These are phyloP conservation scores for Trifolium pratense DNA, from an alignment of 306 rosid species.

Conservation along the genomic window DNA sequence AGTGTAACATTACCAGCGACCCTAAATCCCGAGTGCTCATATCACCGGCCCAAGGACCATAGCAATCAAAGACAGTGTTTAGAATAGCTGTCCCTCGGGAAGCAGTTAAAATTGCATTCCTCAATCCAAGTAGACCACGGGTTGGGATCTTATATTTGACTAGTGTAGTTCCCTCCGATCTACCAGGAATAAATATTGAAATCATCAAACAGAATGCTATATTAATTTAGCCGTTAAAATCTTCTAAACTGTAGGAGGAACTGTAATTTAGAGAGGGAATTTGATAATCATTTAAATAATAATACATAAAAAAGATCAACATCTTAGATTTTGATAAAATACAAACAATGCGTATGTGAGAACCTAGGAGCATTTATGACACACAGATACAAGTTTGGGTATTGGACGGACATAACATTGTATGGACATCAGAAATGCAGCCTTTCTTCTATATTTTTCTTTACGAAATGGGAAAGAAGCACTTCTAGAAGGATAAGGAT, in stretches of 20 bases:
- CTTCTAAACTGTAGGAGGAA: conserved; percentile 7
- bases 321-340: conserved; percentile 13
- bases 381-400: background rate
- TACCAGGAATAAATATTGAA: conserved; percentile 45
- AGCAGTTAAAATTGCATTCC: conserved; percentile 97
- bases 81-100: conserved; percentile 97
- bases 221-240: conserved; percentile 8
- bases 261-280: conserved; percentile 1
- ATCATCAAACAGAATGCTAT: conserved; percentile 36
- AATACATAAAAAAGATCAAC: background rate
- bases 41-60: conserved; percentile 96
- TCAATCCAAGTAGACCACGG: conserved; percentile 93
- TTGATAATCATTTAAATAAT: conserved; percentile 17
- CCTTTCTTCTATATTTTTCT: background rate
- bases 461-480: too few species aligned
- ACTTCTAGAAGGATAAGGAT: background rate
- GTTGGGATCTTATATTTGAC: conserved; percentile 96
- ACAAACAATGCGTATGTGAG: conserved; percentile 10
- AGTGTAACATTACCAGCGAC: conserved; percentile 69
- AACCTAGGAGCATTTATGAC: background rate
- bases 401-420: background rate
- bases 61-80: conserved; percentile 86
- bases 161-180: conserved; percentile 83
- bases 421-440: background rate
- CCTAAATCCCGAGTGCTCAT: conserved; percentile 93